phyloP scores from a whole-genome alignment of 108 stramenopile species.

The Cyclostephanos tholiformis region DNA sequence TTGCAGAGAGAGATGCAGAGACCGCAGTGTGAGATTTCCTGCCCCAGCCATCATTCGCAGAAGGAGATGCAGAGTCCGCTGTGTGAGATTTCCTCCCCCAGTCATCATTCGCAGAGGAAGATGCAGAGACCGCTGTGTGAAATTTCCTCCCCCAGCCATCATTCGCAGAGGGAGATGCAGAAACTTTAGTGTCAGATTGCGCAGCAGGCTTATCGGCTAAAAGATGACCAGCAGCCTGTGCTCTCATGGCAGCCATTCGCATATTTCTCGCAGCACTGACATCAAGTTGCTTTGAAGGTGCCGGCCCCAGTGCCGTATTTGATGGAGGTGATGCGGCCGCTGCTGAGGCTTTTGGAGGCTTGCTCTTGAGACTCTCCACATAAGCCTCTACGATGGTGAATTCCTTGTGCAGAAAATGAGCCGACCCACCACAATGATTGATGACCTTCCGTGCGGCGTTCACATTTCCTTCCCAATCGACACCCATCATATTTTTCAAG shows the following conservation, averaged over 20 bases:
- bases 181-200: background rate
- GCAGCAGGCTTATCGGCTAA: background rate
- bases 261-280: background rate
- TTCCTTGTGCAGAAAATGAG: slow-evolving; percentile 20
- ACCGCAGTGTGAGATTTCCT: background rate
- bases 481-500: slow-evolving; percentile 14
- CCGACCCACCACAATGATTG: slow-evolving; percentile 4
- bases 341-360: background rate
- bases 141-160: too few species aligned
- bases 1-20: too few species aligned
- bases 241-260: slow-evolving; percentile 6
- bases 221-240: background rate
- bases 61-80: background rate
- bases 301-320: background rate
- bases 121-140: too few species aligned
- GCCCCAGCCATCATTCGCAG: slow-evolving; percentile 6
- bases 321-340: background rate
- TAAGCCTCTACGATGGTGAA: slow-evolving; percentile 13
- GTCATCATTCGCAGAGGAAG: too few species aligned
- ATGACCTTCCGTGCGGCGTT: slow-evolving; percentile 20
- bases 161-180: background rate
- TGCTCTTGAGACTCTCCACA: slow-evolving; percentile 24
- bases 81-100: too few species aligned
- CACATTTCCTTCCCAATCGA: slow-evolving; percentile 25
- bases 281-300: slow-evolving; percentile 3